These are phyloP conservation scores for Vaccinium myrtillus DNA, from an alignment of 148 eudicot species.

Conservation along the genomic window DNA sequence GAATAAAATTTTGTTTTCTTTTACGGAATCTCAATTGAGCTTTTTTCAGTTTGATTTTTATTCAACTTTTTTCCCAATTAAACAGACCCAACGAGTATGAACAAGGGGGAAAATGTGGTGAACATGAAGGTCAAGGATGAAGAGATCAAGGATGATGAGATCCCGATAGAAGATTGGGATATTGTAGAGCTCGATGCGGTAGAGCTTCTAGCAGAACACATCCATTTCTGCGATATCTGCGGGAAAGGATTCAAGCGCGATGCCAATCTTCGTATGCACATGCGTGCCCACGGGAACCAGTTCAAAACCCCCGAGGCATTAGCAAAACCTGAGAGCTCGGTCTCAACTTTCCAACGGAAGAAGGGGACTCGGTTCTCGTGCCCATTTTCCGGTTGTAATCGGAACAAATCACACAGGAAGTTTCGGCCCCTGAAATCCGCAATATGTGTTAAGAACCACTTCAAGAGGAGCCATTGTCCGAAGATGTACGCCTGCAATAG, in stretches of 20 bases:
- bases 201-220: slow-evolving; percentile 67
- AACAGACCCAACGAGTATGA: not conserved
- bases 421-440: not conserved
- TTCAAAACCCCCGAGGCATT: slow-evolving; percentile 55
- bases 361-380: slow-evolving; percentile 62
- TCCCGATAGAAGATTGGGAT: slow-evolving; percentile 29
- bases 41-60: not conserved
- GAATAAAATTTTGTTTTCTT: not conserved
- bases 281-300: slow-evolving; percentile 65
- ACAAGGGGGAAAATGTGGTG: not conserved
- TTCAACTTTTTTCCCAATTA: not conserved
- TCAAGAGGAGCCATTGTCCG: slow-evolving; percentile 68
- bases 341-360: not conserved
- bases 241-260: slow-evolving; percentile 74
- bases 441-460: not conserved
- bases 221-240: slow-evolving; percentile 71
- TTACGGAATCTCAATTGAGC: not conserved
- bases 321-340: slow-evolving; percentile 42
- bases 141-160: slow-evolving; percentile 17
- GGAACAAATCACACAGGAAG: slow-evolving; percentile 1
- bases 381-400: slow-evolving; percentile 30
- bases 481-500: slow-evolving; percentile 59
- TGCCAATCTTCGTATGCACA: slow-evolving; percentile 72
- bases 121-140: slow-evolving; percentile 22
- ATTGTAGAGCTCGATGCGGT: slow-evolving; percentile 65